These are phyloP conservation scores for Polytrichum commune DNA, from an alignment of 225 moss, liverwort and hornwort species.

Conservation along the genomic window DNA sequence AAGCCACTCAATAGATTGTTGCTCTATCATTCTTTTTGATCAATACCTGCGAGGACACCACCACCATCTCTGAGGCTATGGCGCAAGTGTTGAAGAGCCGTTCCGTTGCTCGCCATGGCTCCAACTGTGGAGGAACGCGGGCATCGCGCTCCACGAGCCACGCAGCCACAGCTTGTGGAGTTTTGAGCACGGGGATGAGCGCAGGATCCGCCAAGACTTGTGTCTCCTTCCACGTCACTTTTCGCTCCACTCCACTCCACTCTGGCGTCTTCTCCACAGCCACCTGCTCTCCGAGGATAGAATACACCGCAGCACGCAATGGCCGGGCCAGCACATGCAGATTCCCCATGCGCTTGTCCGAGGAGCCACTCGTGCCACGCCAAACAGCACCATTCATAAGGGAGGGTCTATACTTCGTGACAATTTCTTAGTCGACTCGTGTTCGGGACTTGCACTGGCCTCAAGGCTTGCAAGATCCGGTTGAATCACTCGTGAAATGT, in stretches of 20 bases:
- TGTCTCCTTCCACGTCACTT: conserved; percentile 18
- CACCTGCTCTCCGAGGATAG: conserved; percentile 15
- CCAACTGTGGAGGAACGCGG: neutral
- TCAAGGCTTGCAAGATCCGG: conserved; percentile 10
- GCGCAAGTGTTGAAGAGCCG: conserved; percentile 20
- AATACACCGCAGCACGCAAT: conserved; percentile 26
- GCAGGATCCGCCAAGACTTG: conserved; percentile 13
- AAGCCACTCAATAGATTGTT: too few species aligned
- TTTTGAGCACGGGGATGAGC: conserved; percentile 9
- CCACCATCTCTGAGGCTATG: conserved; percentile 23
- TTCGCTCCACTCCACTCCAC: conserved; percentile 11
- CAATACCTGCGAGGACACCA: conserved; percentile 4
- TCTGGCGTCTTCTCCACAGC: conserved; percentile 14
- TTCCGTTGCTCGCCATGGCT: conserved; percentile 30
- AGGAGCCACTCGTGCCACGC: conserved; percentile 18
- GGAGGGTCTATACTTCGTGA: conserved; percentile 6
- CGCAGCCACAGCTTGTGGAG: conserved; percentile 11
- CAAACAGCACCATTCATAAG: neutral
- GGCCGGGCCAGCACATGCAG: conserved; percentile 23
- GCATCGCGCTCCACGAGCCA: conserved; percentile 21
- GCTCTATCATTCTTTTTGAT: too few species aligned
- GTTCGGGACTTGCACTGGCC: neutral
- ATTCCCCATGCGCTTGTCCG: conserved; percentile 19
- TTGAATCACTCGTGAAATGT: neutral
- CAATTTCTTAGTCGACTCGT: conserved; percentile 8